phyloP scores from a whole-genome alignment of 371 early-diverging fungal genomes.

The Furculomyces boomerangus region DNA sequence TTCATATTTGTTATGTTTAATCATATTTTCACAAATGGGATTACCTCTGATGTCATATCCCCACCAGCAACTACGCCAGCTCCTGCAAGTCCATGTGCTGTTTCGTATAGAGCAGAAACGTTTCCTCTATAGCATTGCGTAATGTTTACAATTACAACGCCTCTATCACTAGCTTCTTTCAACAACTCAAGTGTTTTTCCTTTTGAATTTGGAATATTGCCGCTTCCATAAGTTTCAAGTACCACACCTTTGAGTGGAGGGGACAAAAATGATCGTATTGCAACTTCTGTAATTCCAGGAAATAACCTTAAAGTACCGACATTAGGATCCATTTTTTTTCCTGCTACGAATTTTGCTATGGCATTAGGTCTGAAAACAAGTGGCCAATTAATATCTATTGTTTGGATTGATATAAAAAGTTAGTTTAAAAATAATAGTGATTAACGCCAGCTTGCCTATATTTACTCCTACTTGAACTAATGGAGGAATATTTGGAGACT shows the following conservation, averaged over 20 bases:
- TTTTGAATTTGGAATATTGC: conserved; percentile 83
- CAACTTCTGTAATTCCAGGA: conserved; percentile 80
- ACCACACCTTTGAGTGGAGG: conserved; percentile 83
- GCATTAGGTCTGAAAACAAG: conserved; percentile 69
- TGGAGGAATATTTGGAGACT: conserved; percentile 80
- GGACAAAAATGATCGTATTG: conserved; percentile 70
- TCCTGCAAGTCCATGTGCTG: conserved; percentile 62
- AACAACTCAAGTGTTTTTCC: conserved; percentile 63
- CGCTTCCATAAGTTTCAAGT: conserved; percentile 90
- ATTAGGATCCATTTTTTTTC: conserved; percentile 65
- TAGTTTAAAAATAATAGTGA: not conserved
- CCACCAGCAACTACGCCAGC: conserved; percentile 85
- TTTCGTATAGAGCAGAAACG: conserved; percentile 81
- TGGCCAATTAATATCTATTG: conserved; percentile 71
- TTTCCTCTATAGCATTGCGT: conserved; percentile 76
- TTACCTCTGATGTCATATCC: conserved; percentile 91
- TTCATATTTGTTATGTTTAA: conserved; percentile 2
- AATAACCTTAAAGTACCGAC: conserved; percentile 83
- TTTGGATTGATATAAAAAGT: not conserved
- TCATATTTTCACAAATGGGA: not conserved
- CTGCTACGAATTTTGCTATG: conserved; percentile 64
- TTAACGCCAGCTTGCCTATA: conserved; percentile 30
- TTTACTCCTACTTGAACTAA: conserved; percentile 85
- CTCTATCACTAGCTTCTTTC: conserved; percentile 72
- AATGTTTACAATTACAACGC: conserved; percentile 90